Base-by-base conservation (phyloP, 371 early-diverging fungal genomes). In the Mortierella sp. region DNA sequence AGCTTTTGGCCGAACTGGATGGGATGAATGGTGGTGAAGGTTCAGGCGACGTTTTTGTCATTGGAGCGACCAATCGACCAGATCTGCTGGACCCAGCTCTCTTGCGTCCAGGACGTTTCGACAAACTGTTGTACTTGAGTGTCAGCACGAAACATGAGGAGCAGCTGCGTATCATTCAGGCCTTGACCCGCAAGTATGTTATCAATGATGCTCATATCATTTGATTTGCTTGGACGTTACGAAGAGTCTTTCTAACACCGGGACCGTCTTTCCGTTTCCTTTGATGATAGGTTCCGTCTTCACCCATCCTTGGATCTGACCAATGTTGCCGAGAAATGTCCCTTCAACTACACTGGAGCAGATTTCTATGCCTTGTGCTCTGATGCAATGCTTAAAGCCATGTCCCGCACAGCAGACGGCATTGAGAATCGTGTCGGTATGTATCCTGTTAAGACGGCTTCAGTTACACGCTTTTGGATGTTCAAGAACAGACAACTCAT, bases 11-110 rank as follows among this genome's bases (percentile, higher is more conserved):
- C 1, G 99, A 98, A 67, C 81, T 98, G 61, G 99, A 99, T 78
- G 95, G 95, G 27, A 94, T 97, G 90, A 88, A 88, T 29, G 86
- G 85, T 52, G 73, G 79, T 7, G 82, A 79, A 31, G 86, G 88
- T 10, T 89, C 85, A 1, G 88, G 87, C 8, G 91, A 96, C 67
- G 99, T 99, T n/a, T 99, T 99, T 90, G 99, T 99, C 7, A 98
- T 99, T 80, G 99, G 98, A 44, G 99, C 99, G 0, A 99, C 99
- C 13, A 99, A 99, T 80, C 86, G 99, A 62, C 98, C 99, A 0
- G 99, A 99, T 85, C 82, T 99, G 44, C 81, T 99, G 12, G 99
- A 99, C 68, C 94, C 96, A 14, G 99, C 99, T 1, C 81, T 99
- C 50, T 78, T 99, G 57, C 89, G 99, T 21, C 98, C 99, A 6